Percentiles rank a stretch among this genome's conserved stretches.
Conservation (phyloP, 192 early-diverging fungal genomes). For the Coemansia sp. region DNA sequence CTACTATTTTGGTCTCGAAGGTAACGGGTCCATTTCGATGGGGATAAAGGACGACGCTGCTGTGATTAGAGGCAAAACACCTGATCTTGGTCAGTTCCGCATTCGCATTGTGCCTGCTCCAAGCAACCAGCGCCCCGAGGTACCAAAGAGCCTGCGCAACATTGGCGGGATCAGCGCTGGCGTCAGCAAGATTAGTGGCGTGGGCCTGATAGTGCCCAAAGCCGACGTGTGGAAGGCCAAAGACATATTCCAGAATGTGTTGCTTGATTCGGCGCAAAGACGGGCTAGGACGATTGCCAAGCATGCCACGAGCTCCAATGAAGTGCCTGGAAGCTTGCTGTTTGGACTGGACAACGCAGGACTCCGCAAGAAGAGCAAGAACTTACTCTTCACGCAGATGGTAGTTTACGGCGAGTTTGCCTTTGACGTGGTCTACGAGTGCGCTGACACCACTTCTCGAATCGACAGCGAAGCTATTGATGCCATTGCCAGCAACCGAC, state of each 20-base stretch:
- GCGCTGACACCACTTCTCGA: slow-evolving; percentile 13
- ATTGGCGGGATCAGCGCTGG: slow-evolving; percentile 3
- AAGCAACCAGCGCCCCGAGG: slow-evolving; percentile 17
- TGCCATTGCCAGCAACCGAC: slow-evolving; percentile 12
- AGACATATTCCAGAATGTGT: slow-evolving; percentile 18
- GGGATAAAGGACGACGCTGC: slow-evolving; percentile 28
- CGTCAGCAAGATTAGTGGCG: slow-evolving; percentile 7
- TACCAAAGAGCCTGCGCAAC: slow-evolving; percentile 5
- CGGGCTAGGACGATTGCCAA: slow-evolving; percentile 8
- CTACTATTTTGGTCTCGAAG: slow-evolving; percentile 81
- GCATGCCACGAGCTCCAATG: background rate
- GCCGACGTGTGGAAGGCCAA: slow-evolving; percentile 34
- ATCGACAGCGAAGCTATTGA: slow-evolving; percentile 26
- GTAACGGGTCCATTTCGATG: slow-evolving; percentile 60
- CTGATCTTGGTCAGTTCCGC: slow-evolving; percentile 71
- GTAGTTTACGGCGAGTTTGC: slow-evolving; percentile 35
- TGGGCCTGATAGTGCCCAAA: slow-evolving; percentile 24
- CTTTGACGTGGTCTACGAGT: slow-evolving; percentile 43
- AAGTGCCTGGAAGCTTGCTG: slow-evolving; percentile 48
- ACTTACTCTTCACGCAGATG: slow-evolving; percentile 40
- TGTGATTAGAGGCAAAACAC: slow-evolving; percentile 55
- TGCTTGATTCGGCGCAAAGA: slow-evolving; percentile 12
- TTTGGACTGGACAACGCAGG: slow-evolving; percentile 57
- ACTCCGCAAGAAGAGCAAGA: slow-evolving; percentile 9
- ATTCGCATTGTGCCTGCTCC: slow-evolving; percentile 30